Base-by-base conservation (phyloP, 768 basidiomycete species). In the Hydnomerulius pinastri region DNA sequence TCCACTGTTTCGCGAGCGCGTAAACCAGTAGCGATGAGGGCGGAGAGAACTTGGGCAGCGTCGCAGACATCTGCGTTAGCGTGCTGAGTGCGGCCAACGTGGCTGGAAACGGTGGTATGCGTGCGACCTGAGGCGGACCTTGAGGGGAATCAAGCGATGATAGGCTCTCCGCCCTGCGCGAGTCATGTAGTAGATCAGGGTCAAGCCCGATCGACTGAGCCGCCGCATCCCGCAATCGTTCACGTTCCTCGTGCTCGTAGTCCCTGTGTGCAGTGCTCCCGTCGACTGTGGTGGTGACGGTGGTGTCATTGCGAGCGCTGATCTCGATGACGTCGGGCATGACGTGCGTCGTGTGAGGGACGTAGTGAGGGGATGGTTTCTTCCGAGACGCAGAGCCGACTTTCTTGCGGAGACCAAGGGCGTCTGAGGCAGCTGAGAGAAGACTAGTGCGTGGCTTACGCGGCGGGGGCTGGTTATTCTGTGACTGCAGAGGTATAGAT, bases 301-400 rank as follows among this genome's bases (percentile, higher is more conserved):
- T 51, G 1, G 55, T 45, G 50, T 58, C 53, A 45, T 60, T 50
- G 69, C 67, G 73, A 8, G 80, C 81, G 40, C 70, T 76, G 43
- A 91, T 89, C 64, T 91, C 87, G 49, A 91, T 86, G 43, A 90
- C 85, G 32, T 80, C 86, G 15, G 86, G 80, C 43, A 86, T 70
- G 35, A 85, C 65, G 18, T 75, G 73, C 45, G 63, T 68, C n/a
- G 74, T 59, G 29, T 67, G 48, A 13, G 60, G 44, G 18, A 48
- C 56, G 48, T 67, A 63, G n/a, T 37, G 30, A 12, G 47, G 4
- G 32, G 65, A 59, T 46, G 71, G 57, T 41, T 75, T 77, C 48
- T 72, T 77, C 28, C 77, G 75, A 12, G 64, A 63, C 21, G 59
- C 56, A 2, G 64, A 58, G 23, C 75, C 75, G 46, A 82, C 72